Evolutionary conservation across 2,329 filamentous ascomycete species (phyloP).

Genomic region (Pestalotiopsis sp.): DNA sequence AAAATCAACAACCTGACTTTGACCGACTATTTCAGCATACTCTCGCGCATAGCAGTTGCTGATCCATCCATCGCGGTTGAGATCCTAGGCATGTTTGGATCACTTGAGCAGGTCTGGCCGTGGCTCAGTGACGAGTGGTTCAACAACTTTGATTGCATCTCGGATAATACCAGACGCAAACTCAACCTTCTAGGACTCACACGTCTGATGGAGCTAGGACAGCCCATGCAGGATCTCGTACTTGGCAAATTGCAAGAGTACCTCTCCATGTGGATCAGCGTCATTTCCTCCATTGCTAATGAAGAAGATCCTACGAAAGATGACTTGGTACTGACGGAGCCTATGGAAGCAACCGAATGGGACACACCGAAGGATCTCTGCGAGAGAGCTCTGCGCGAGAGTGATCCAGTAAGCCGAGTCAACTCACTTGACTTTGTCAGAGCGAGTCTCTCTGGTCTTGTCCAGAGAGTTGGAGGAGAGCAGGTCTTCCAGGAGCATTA

Average conservation of each 20-base stretch:
- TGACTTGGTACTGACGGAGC: conserved; percentile 49
- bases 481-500: conserved; percentile 68
- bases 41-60: conserved; percentile 76
- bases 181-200: conserved; percentile 74
- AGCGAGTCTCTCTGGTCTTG: conserved; percentile 60
- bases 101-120: conserved; percentile 54
- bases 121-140: conserved; percentile 71
- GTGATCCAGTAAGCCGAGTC: conserved; percentile 70
- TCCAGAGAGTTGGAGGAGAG: conserved; percentile 65
- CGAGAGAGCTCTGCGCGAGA: conserved; percentile 54
- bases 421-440: conserved; percentile 67
- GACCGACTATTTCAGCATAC: conserved; percentile 82
- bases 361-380: conserved; percentile 58
- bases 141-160: conserved; percentile 67
- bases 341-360: conserved; percentile 48
- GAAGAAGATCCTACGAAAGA: conserved; percentile 51
- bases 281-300: conserved; percentile 67
- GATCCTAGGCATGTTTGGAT: conserved; percentile 50
- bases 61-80: conserved; percentile 70
- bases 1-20: conserved; percentile 76
- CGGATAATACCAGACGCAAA: conserved; percentile 67
- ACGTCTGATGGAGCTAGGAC: conserved; percentile 66
- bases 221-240: conserved; percentile 59
- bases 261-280: conserved; percentile 74
- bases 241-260: conserved; percentile 70